Evolutionary conservation across 2,329 filamentous ascomycete species (phyloP), one percentile per base, ranked within the genome.

Genomic region (Calycina herbarum): DNA sequence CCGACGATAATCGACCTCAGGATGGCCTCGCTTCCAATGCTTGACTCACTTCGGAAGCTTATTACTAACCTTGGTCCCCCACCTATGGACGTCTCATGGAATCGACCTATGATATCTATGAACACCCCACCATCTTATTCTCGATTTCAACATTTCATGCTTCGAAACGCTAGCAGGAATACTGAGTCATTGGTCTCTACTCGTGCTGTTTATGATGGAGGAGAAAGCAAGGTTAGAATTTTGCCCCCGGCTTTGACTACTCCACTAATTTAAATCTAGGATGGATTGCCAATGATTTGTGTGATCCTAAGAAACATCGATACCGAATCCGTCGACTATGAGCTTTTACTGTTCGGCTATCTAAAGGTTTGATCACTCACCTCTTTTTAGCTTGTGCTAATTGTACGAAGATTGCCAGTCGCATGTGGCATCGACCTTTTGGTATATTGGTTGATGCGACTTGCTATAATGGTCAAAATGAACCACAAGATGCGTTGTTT

Each of bases 121-220:
- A 91, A 90, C 68, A 85, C 78, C 20, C 87, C 88, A 4, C 85
- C 86, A 0, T 79, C 85, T 6, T 91, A 90, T 74, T 89, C 87
- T 1, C 81, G 87, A 29, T 91, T 91, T 69, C 88, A 91, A 69
- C 86, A 90, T 69, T 91, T 91, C 72, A 91, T 91, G 88, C 81
- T 91, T 57, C 84, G 85, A 20, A 89, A 90, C 73, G 88, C 88
- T 1, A 88, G 88, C 69, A 82, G 85, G 45, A 86, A 85, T 69
- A 86, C 84, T 0, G 88, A 90, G 70, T 88, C 86, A 2, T 86
- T 88, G 66, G 76, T 88, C 27, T 88, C 86, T 2, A 85, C 85
- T 29, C 82, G 87, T 27, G 87, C 88, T 31, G 85, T 91, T 13
- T 91, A 90, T 72, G 88, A 91, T 73, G 88, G 88, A 40, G 88